Conservation (phyloP, 2,329 filamentous ascomycete genomes). For the Xylaria multiplex region DNA sequence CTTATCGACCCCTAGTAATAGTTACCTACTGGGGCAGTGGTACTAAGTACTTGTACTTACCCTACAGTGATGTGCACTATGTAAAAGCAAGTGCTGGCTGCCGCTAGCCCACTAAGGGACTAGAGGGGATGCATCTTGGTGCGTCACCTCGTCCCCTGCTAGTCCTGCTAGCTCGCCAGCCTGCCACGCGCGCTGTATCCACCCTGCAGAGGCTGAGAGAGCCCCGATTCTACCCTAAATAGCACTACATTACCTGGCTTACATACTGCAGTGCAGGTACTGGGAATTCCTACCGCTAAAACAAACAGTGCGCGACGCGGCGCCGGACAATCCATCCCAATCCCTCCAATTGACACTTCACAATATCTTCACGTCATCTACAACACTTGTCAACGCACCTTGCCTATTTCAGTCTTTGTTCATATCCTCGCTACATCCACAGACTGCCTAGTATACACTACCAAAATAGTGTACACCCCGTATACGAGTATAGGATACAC, state of each 20-base stretch:
- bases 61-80: too few species aligned
- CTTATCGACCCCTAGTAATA: slow-evolving; percentile 17
- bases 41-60: too few species aligned
- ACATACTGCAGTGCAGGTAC: too few species aligned
- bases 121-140: slow-evolving; percentile 20
- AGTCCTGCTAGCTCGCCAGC: slow-evolving; percentile 17
- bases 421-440: slow-evolving; percentile 2
- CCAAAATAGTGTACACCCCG: neutral
- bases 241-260: too few species aligned
- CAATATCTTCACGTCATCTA: slow-evolving; percentile 18
- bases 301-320: slow-evolving; percentile 24
- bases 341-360: slow-evolving; percentile 26
- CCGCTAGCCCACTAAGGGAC: slow-evolving; percentile 22
- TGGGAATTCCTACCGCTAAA: slow-evolving; percentile 13
- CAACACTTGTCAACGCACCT: slow-evolving; percentile 3
- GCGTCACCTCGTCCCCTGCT: slow-evolving; percentile 25
- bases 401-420: slow-evolving; percentile 2
- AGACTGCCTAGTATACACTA: neutral
- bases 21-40: too few species aligned
- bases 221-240: neutral
- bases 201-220: slow-evolving; percentile 29
- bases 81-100: slow-evolving; percentile 24
- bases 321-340: slow-evolving; percentile 2
- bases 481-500: slow-evolving; percentile 12
- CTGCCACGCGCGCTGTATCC: slow-evolving; percentile 29